A percentile compares a stretch with the other conserved stretches of the same genome.
Conservation (phyloP, 2,329 filamentous ascomycete genomes). For the Pseudogymnoascus verrucosus region DNA sequence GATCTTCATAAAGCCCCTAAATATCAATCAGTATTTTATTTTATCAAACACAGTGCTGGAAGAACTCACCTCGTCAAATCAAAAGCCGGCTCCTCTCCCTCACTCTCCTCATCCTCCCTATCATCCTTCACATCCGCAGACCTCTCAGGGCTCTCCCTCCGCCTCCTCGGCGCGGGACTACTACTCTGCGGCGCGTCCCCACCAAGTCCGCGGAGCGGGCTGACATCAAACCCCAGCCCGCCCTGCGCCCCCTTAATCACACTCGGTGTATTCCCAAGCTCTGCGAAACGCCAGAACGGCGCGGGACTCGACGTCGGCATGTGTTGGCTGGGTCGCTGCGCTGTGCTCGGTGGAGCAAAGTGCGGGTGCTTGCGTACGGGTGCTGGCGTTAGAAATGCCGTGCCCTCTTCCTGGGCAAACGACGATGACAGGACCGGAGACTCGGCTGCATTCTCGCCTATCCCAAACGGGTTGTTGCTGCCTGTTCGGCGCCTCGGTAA, state of each 20-base stretch:
- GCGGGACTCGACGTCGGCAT: slow-evolving; percentile 81
- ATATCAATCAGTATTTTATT: background rate
- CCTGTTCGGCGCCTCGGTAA: slow-evolving; percentile 45
- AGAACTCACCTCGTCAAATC: slow-evolving; percentile 33
- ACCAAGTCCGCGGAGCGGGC: slow-evolving; percentile 44
- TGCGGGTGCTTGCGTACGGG: slow-evolving; percentile 65
- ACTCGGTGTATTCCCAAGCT: slow-evolving; percentile 62
- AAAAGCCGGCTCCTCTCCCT: slow-evolving; percentile 46
- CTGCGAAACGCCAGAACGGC: slow-evolving; percentile 82
- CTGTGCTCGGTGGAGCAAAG: slow-evolving; percentile 71
- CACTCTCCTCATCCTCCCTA: slow-evolving; percentile 27
- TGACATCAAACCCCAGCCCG: slow-evolving; percentile 47
- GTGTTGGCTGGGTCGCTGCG: slow-evolving; percentile 73
- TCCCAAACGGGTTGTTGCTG: slow-evolving; percentile 37
- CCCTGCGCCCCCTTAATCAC: slow-evolving; percentile 28
- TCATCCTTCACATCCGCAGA: slow-evolving; percentile 19
- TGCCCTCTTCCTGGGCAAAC: slow-evolving; percentile 51
- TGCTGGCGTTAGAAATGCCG: slow-evolving; percentile 62
- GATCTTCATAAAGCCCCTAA: slow-evolving; percentile 7
- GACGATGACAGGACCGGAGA: slow-evolving; percentile 52
- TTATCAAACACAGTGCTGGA: background rate
- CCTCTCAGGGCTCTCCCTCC: slow-evolving; percentile 12
- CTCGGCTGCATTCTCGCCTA: slow-evolving; percentile 44
- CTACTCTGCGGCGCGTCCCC: slow-evolving; percentile 43
- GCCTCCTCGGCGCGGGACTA: slow-evolving; percentile 42